Evolutionary conservation across 345 rosid genomes (phyloP), one percentile per base, ranked within the genome.

Genomic region (Isatis tinctoria): DNA sequence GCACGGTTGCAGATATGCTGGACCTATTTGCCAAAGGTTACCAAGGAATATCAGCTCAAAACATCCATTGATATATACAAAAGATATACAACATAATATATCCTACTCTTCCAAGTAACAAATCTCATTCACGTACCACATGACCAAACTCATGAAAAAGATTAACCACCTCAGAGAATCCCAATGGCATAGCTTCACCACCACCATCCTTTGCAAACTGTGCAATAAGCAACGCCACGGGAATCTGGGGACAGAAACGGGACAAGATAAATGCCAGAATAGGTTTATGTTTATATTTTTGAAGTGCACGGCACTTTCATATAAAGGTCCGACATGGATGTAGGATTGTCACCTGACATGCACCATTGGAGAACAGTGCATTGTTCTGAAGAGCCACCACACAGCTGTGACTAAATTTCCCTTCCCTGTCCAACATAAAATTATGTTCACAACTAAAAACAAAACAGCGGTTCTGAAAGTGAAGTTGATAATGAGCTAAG

Each of bases 71-170:
- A 35, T 52, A 30, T 40, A 43, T 59, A 78, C 60, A 39, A 12
- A 41, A 39, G 24, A 54, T 60, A 14, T 43, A 39, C 45, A 61
- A 36, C 60, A 70, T 5, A 39, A 48, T 9, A 26, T 37, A 3
- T 43, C 39, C 47, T 32, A 16, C 11, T 35, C n/a, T 63, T 64
- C 20, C 39, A 44, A 26, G 13, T 35, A 59, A 63, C 27, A 18
- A 65, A 72, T 64, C 26, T 70, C 78, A 8, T 56, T 33, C 74
- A 80, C 95, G 32, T 94, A 94, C 98, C 95, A 90, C 95, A 83
- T 94, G 98, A 73, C 96, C 90, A 75, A 91, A 94, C 86, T 91
- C 98, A 49, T 91, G 98, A 77, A 91, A 88, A 85, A 91, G 83
- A 73, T 78, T 90, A 75, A 91, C 93, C 77, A 94, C 96, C 79